Evolutionary conservation across 2,329 filamentous ascomycete species (phyloP), one percentile per base, ranked within the genome.

Genomic region (Thermothelomyces thermophilus): DNA sequence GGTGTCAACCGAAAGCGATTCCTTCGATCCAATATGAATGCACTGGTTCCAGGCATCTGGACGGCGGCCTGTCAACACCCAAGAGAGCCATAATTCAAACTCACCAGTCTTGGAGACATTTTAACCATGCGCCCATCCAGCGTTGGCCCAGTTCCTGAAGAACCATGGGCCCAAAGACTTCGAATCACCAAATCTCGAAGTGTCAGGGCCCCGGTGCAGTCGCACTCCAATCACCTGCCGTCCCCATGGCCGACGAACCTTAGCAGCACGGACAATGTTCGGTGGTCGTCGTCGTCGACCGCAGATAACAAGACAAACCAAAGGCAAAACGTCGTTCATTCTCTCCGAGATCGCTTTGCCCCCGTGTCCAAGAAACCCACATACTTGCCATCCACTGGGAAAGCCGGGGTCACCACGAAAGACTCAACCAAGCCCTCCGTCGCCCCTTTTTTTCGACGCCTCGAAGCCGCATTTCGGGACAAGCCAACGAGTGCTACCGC

Each of bases 361-460:
- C 35, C 39, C 22, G 34, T 28, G 5, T 22, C 43, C 11, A 52
- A 41, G 28, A 48, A 24, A 9, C 22, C 44, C 5, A n/a, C 41
- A 8, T 40, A 28, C 11, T 3, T 35, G 2, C 14, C 44, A 6
- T n/a, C 41, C 13, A 11, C 24, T 4, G 16, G 20, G 5, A 14
- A 5, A 16, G 22, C 17, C 3, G 13, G 19, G 22, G 22, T n/a
- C 14, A 19, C 26, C 30, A 44, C 49, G 5, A 37, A 41, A 14
- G 13, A 16, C 17, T 11, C 19, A 4, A n/a, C 35, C 34, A 58
- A 53, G 30, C 47, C 40, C 13, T 53, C 51, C 10, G 45, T 56
- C 5, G 54, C 50, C 28, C 52, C 54, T 16, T 52, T 56, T 41
- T 58, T 58, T 39, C 48, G 44, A 19, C 53, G 45, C 19, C 36